Evolutionary conservation across 768 basidiomycete species (phyloP), one percentile per base, ranked within the genome.

Genomic region (Suillus tomentosus): DNA sequence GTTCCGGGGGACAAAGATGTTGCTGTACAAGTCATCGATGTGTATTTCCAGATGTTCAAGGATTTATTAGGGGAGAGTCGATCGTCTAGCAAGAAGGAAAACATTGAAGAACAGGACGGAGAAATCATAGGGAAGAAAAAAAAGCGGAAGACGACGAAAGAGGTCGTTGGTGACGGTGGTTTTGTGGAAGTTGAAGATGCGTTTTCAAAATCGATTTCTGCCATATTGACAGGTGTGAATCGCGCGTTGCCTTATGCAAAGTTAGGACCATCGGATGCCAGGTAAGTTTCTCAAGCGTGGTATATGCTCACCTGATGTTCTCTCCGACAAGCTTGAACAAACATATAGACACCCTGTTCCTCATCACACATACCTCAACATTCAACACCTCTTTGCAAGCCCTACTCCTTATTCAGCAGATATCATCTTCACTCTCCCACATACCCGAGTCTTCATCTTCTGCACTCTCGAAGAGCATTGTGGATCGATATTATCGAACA

Each of bases 301-400:
- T 53, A 7, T 0, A 11, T 47, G 57, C 17, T 65, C 51, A 43
- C 13, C 36, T 62, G 53, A 60, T 14, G 39, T 54, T 55, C 47
- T 71, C 19, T 63, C 61, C 2, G 15, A 45, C 62, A 69, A 95
- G 93, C 34, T 87, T 99, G 69, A 84, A 87, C 67, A 84, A 87
- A 62, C 95, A 98, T 69, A 91, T 97, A 71, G 91, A 95, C 74
- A 95, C 94, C 0, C 87, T 98, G 24, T 99, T 98, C 84, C 84
- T 89, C 53, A 95, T 99, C 71, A 96, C 95, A 3, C 96, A 98
- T 76, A 91, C 86, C 9, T 95, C 94, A 9, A 97, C 95, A 0
- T 99, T 99, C 86, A 97, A 96, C 74, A 95, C 95, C 71, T 94
- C 94, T 11, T 85, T 99, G 5, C 96, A 96, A 74, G 92, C 96